Base-by-base conservation (phyloP, 148 eudicot genomes). In the Camellia japonica region DNA sequence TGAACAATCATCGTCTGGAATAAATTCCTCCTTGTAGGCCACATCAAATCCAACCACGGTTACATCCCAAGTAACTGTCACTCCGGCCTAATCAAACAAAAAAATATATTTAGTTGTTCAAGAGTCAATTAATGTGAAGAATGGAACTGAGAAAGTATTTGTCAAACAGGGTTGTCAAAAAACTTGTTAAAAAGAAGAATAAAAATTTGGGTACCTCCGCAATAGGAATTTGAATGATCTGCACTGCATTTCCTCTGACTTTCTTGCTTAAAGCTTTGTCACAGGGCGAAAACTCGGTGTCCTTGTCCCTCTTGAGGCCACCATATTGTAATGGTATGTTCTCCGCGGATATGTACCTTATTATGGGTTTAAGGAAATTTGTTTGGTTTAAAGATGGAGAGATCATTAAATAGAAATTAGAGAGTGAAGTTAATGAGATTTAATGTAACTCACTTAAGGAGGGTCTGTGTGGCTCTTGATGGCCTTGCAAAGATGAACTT, bases 1-100 rank as follows among this genome's bases (percentile, higher is more conserved):
- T 1, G 98, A 95, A 68, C 98, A 92, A 88, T 93, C 96, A 66
- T 95, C 97, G 0, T 89, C 85, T 7, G 98, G 98, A 8, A 95
- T 78, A 55, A 95, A 95, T 68, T 95, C 96, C 60, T 89, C 97
- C 81, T 86, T 89, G 88, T 87, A 93, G 3, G 77, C 80, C 80
- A 93, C 98, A 6, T 88, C 93, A 68, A 78, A 86, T 60, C 94
- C 94, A 9, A 89, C 90, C 4, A 89, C 86, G 55, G 87, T 88
- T 10, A 88, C 54, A 14, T 91, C 94, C 94, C 94, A 91, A 49
- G 86, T 80, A 52, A 89, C 11, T 2, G 92, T 91, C 80, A 89
- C 82, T 61, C 89, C 88, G 12, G 46, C 77, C 94, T 91, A 62
- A 47, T 64, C 2, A 46, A 2, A 70, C 55, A 56, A 14, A 62